Evolutionary conservation across 805 yeast genomes (phyloP), one percentile per base, ranked within the genome.

Genomic region (Schwanniomyces pseudopolymorphus): DNA sequence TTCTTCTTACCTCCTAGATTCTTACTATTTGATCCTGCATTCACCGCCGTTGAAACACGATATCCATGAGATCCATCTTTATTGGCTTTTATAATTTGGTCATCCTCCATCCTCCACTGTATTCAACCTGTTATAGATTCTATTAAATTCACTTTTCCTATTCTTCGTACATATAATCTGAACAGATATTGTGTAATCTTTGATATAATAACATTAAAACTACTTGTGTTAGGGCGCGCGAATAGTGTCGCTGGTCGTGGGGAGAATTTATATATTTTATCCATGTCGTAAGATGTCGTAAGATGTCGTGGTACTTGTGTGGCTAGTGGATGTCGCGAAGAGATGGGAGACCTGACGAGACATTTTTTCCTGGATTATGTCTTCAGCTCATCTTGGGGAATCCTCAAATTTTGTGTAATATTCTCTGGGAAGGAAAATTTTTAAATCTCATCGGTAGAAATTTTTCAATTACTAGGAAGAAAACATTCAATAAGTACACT

Each of bases 361-460:
- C 24, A 19, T 36, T 36, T 36, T 19, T 36, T 14, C 3, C 13
- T 7, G 20, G 35, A 31, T 25, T 36, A 20, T 36, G 21, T 11
- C 16, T 20, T 31, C 39, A 20, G 16, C 39, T 36, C 39, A 22
- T 38, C 27, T 22, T 38, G 28, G 24, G 39, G 17, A 22, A 37
- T 3, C 8, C 10, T 5, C n/a, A 5, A 4, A 8, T 2, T 45
- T 45, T 45, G 48, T 45, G 48, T 45, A 43, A 43, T 33, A 17
- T 37, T 26, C 7, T 11, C 11, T 22, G 19, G 40, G 16, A 19
- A 21, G 39, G 46, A 43, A 47, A 47, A 47, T 39, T 47, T 47
- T 47, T 43, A 43, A 43, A 43, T 27, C 50, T 47, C 51, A 47
- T 47, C 51, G 48, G 37, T 28, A 16, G 40, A 42, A 46, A 43